These are phyloP conservation scores for Prunus yedoensis DNA, from an alignment of 331 rosid species.

Conservation along the genomic window DNA sequence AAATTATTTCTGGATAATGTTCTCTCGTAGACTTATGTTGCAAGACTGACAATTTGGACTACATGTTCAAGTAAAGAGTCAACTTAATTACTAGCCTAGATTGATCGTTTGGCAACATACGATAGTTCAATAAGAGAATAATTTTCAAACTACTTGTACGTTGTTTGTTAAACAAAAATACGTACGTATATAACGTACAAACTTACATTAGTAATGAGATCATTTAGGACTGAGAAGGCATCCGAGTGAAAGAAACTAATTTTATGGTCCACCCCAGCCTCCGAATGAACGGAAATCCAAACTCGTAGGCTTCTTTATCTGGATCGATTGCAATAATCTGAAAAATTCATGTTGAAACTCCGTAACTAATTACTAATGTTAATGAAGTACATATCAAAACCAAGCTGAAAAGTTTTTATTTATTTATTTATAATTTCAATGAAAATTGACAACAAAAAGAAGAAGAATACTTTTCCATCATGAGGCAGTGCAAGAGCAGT, in stretches of 20 bases:
- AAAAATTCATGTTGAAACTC: background rate
- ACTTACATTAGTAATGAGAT: conserved; percentile 48
- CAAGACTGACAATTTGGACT: no score
- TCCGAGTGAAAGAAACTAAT: conserved; percentile 46
- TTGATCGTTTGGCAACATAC: no score
- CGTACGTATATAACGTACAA: background rate
- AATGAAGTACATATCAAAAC: background rate
- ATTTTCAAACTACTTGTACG: no score
- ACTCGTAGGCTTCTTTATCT: conserved; percentile 47
- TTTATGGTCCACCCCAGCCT: conserved; percentile 62
- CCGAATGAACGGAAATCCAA: conserved; percentile 52
- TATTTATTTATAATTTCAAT: background rate
- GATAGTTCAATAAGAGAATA: no score
- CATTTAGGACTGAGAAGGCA: conserved; percentile 39
- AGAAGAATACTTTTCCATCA: conserved; percentile 34
- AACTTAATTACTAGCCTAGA: no score
- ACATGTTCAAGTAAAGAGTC: no score
- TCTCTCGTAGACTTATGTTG: no score
- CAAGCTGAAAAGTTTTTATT: background rate
- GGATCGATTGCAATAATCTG: conserved; percentile 54
- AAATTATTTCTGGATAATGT: no score
- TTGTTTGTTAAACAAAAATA: no score
- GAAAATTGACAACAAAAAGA: background rate
- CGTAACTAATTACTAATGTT: background rate
- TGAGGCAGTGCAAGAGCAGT: conserved; percentile 59